phyloP scores from a whole-genome alignment of 2,329 filamentous ascomycete species.

The Diaporthe capsici region DNA sequence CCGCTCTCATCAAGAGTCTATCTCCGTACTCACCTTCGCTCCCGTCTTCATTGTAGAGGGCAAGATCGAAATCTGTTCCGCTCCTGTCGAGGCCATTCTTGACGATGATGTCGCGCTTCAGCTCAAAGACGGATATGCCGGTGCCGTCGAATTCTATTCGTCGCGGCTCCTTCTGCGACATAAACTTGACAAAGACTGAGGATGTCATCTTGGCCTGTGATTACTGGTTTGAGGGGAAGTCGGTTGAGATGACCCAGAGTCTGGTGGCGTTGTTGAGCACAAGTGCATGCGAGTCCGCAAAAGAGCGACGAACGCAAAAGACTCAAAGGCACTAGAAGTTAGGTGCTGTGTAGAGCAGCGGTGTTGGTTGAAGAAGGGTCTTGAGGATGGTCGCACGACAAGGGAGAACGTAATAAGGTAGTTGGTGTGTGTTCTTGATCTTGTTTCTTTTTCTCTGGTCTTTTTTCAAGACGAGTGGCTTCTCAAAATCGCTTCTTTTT shows the following conservation, averaged over 20 bases:
- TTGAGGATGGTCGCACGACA: conserved; percentile 35
- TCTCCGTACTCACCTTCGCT: conserved; percentile 81
- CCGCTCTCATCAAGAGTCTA: neutral
- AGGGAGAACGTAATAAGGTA: conserved; percentile 27
- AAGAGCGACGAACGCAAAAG: conserved; percentile 27
- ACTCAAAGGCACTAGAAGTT: conserved; percentile 35
- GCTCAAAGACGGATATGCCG: conserved; percentile 96
- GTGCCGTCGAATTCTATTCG: conserved; percentile 97
- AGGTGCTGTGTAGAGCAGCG: conserved; percentile 43
- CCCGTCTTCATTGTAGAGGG: conserved; percentile 92
- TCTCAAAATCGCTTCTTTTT: conserved; percentile 44
- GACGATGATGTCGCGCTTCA: conserved; percentile 98
- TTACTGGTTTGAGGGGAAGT: conserved; percentile 33
- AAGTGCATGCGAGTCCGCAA: conserved; percentile 17
- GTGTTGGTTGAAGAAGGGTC: conserved; percentile 34
- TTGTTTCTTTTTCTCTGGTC: conserved; percentile 44
- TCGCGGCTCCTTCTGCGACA: conserved; percentile 95
- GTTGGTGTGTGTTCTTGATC: conserved; percentile 42
- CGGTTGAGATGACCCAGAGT: neutral
- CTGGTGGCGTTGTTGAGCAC: conserved; percentile 35
- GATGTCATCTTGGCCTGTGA: conserved; percentile 80
- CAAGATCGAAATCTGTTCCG: conserved; percentile 94
- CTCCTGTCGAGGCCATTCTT: conserved; percentile 90
- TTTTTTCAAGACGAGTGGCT: conserved; percentile 43
- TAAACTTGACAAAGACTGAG: conserved; percentile 99